Base-by-base conservation (phyloP, 176 grass and related monocot species). In the Puccinellia tenuiflora region DNA sequence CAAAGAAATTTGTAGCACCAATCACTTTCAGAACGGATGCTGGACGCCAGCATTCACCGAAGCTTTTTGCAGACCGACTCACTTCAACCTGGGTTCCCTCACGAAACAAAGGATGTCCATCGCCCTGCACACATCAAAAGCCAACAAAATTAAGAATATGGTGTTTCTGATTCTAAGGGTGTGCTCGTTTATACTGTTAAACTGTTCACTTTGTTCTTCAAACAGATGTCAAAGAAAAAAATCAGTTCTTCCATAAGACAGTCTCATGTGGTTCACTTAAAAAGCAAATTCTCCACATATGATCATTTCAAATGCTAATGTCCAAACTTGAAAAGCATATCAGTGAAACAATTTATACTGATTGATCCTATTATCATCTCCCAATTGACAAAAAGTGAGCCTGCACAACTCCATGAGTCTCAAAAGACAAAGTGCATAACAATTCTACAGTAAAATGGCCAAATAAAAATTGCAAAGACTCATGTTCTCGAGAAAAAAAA, bases 21-120 rank as follows among this genome's bases (percentile, higher is more conserved):
- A 89, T 76, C 25, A 81, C 77, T 80, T 89, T 85, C 22, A 81
- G 25, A 85, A 89, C 70, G 76, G 50, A 85, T 61, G 87, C 87
- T 76, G 77, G 87, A 69, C 21, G 68, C 87, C 82, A 89, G 52
- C 33, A 81, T 56, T 68, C 20, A 1, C 87, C 59, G 0, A 81
- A 70, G 10, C n/a, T 76, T 73, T 79, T 48, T 11, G 34, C 42
- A 76, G 61, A 77, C 15, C 35, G 2, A 74, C 81, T 88, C 66
- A 89, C 82, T 89, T 89, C 77, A 68, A 89, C 77, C 75, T 81
- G 38, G 51, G 40, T 69, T 81, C 77, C 82, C 52, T 67, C 82
- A 24, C 7, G 7, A 31, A 81, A 85, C 54, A 68, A 10, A 20
- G 81, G 38, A n/a, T 5, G 9, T 69, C 39, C 68, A 69, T 68